Conservation (phyloP, 768 basidiomycete genomes). For the Imleria badia region DNA sequence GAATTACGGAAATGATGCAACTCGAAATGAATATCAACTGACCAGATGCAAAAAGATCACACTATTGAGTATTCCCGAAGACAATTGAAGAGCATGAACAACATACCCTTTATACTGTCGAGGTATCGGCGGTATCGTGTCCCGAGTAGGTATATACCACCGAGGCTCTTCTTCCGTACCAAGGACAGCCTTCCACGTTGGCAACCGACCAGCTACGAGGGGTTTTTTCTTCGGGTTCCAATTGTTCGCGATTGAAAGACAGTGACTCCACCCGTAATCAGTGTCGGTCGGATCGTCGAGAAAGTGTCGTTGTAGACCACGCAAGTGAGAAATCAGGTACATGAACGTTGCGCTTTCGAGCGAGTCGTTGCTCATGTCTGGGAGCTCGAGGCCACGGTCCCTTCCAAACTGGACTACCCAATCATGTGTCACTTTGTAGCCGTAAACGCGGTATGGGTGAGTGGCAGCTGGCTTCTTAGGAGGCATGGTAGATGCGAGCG, state of each 20-base stretch:
- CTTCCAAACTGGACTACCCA: neutral
- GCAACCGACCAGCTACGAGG: neutral
- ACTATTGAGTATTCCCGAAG: too few species aligned
- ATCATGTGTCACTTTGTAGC: neutral
- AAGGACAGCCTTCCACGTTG: neutral
- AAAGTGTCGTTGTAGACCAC: neutral
- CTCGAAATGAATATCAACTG: too few species aligned
- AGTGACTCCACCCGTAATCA: neutral
- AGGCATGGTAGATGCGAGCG: neutral
- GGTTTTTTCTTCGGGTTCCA: neutral
- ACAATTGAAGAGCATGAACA: neutral
- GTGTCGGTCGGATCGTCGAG: neutral
- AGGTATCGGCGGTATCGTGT: neutral
- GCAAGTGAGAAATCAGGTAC: neutral
- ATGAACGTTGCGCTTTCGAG: neutral
- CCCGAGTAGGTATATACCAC: neutral
- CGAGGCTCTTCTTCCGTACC: neutral
- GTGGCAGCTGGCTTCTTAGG: neutral
- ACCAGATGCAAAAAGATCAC: too few species aligned
- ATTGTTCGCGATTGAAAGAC: neutral
- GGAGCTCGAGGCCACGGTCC: neutral
- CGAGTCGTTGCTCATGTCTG: too few species aligned
- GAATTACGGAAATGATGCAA: too few species aligned
- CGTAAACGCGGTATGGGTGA: neutral
- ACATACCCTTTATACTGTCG: neutral